Base-by-base conservation (phyloP, 139 green algal species). In the Auxenochlorella protothecoides region DNA sequence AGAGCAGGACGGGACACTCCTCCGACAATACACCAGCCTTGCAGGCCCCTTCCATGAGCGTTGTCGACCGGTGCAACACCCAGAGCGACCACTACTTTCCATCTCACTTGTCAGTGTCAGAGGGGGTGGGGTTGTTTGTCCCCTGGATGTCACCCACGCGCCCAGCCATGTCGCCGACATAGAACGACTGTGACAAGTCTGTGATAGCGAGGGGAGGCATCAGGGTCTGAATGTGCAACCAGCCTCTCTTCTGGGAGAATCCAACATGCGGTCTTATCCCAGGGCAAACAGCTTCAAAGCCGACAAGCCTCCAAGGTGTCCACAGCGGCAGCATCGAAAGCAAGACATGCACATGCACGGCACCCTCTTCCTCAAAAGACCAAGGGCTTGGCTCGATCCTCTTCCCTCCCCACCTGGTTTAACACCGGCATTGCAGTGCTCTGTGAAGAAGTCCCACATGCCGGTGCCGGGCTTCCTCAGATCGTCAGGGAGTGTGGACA, bases 381-480 rank as follows among this genome's bases (percentile, higher is more conserved):
- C 59, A 64, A 64, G 12, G 13, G 59, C 59, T 13, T 64, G 13
- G 59, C 59, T 64, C 13, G 59, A 64, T n/a, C 59, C 10, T n/a
- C 79, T 27, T 72, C 44, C 27, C n/a, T 68, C 65, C 57, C 78
- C 55, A 72, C 88, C 79, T 70, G 84, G 80, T 16, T 77, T 10
- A 9, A 89, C 56, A 5, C 85, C 86, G 44, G 73, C 80, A 57
- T 91, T 90, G 73, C 71, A 74, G 55, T 85, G 69, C 12, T 78
- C 55, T 10, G 80, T 65, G 60, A 91, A 84, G 72, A 79, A 86
- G 5, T 85, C 68, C 88, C 88, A 94, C 88, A 94, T 94, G 68
- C 87, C 88, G 4, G 63, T 76, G 1, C 70, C 71, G 9, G 88
- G 88, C 78, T 94, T 94, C 61, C 88, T 74, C 65, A 80, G 72